A percentile compares a stretch with the other conserved stretches of the same genome.
Evolutionary conservation across 1,139 yeast species (phyloP).

Genomic region (Taphrina confusa): DNA sequence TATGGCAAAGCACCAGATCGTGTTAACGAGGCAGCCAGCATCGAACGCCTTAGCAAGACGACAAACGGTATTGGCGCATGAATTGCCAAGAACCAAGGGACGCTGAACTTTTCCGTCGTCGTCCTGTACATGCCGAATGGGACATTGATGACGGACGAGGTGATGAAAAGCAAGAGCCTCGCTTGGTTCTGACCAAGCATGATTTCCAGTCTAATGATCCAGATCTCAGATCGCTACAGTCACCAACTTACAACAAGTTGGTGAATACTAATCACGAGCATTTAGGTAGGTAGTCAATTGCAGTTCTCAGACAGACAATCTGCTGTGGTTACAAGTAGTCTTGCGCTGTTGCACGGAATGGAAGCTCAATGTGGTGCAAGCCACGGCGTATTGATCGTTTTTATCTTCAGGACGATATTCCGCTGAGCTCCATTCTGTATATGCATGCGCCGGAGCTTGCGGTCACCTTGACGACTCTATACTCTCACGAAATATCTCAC

Average conservation of each 20-base stretch:
- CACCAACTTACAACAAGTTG: too few species aligned
- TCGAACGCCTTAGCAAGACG: background rate
- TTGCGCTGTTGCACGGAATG: too few species aligned
- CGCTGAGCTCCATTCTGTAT: constrained; percentile 5
- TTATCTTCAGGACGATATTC: background rate
- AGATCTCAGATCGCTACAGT: too few species aligned
- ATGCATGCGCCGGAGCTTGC: constrained; percentile 1
- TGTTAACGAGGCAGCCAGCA: background rate
- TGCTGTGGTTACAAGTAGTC: too few species aligned
- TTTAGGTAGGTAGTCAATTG: too few species aligned
- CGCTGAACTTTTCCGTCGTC: constrained; percentile 15
- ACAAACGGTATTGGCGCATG: constrained; percentile 19
- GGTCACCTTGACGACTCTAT: constrained; percentile 6
- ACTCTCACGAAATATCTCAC: too few species aligned
- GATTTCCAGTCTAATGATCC: too few species aligned
- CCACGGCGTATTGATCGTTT: background rate
- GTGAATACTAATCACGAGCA: too few species aligned
- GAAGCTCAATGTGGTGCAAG: too few species aligned
- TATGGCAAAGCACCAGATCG: background rate
- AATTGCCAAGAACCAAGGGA: constrained; percentile 22
- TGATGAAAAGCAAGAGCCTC: background rate
- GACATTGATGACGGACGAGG: constrained; percentile 10
- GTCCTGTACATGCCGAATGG: constrained; percentile 17
- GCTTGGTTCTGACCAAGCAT: constrained; percentile 1
- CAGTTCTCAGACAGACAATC: too few species aligned